Conservation (phyloP, 2,329 filamentous ascomycete species). For the Paraphaeosphaeria sporulosa region DNA sequence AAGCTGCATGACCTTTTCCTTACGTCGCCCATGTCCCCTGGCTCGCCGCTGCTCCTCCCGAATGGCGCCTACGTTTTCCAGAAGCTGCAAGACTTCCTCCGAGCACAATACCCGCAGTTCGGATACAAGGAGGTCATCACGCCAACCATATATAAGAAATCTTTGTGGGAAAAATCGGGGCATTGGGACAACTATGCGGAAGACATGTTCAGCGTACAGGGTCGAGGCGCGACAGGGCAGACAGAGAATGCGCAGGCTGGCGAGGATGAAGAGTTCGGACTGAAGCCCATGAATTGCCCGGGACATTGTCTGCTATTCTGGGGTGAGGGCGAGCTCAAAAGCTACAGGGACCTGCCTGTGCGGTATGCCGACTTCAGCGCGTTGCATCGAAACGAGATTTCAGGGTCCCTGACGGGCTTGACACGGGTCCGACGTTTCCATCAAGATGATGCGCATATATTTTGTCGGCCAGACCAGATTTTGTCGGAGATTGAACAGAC, state of each 20-base stretch:
- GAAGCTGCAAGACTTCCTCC: constrained; percentile 80
- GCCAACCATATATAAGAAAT: constrained; percentile 89
- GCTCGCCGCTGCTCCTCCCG: constrained; percentile 84
- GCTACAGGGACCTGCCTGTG: constrained; percentile 81
- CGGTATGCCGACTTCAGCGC: constrained; percentile 88
- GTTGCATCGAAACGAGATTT: constrained; percentile 85
- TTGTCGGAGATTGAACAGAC: constrained; percentile 76
- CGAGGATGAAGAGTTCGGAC: constrained; percentile 76
- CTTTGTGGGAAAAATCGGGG: constrained; percentile 84
- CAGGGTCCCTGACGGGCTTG: constrained; percentile 79
- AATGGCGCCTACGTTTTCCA: constrained; percentile 85
- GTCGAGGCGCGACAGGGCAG: constrained; percentile 57
- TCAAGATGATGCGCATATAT: constrained; percentile 91
- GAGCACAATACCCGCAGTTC: constrained; percentile 82
- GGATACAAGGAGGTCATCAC: constrained; percentile 90
- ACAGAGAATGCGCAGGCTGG: constrained; percentile 55
- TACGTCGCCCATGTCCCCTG: constrained; percentile 80
- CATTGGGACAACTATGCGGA: constrained; percentile 91
- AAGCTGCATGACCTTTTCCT: constrained; percentile 76
- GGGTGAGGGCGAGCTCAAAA: constrained; percentile 72
- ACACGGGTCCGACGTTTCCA: constrained; percentile 87
- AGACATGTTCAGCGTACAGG: constrained; percentile 86
- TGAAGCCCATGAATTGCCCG: constrained; percentile 95
- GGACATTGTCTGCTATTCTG: constrained; percentile 87
- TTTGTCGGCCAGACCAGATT: constrained; percentile 81